Base-by-base conservation (phyloP, 176 grass and related monocot genomes). In the Triticum monococcum region DNA sequence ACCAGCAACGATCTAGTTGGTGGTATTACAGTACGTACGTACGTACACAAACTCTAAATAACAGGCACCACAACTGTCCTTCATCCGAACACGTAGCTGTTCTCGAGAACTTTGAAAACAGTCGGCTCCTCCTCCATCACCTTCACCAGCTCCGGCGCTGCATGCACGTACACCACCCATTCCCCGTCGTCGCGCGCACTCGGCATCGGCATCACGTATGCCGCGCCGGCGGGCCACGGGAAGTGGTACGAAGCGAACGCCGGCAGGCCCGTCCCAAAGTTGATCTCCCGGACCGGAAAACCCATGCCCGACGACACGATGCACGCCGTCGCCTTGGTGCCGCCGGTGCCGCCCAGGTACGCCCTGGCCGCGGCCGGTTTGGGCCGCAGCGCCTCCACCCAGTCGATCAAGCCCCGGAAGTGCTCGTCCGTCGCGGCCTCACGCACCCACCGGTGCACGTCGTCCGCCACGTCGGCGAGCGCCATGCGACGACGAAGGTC, bases 141-240 rank as follows among this genome's bases (percentile, higher is more conserved):
- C 54, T 64, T 78, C 2, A 85, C 86, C 79, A 94, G 1, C 30
- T 78, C 88, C 23, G 77, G 84, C 62, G 41, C 8, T 1, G 84
- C 79, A 43, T 94, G 92, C 48, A 86, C 90, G 76, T 94, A 94
- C 54, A 97, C 90, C 16, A 97, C 88, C 95, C 92, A 97, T 7
- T 89, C 74, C 0, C 74, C 46, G 48, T 57, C 28, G 1, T 17
- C 46, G 2, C 74, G 74, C 14, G 74, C 48, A 9, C 74, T 77
- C 46, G 46, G 74, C 74, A 77, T 77, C 9, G 74, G 74, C 74
- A 77, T 77, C 1, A 77, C 28, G 48, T 77, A 77, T 0, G 16
- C 74, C 17, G 74, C 28, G 4, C 28, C 46, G 28, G 74, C 74
- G 16, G 74, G 74, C 74, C 74, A 77, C 1, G 74, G 74, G 74